Conservation (phyloP, 129 eudicot genomes). For the Cynara cardunculus region DNA sequence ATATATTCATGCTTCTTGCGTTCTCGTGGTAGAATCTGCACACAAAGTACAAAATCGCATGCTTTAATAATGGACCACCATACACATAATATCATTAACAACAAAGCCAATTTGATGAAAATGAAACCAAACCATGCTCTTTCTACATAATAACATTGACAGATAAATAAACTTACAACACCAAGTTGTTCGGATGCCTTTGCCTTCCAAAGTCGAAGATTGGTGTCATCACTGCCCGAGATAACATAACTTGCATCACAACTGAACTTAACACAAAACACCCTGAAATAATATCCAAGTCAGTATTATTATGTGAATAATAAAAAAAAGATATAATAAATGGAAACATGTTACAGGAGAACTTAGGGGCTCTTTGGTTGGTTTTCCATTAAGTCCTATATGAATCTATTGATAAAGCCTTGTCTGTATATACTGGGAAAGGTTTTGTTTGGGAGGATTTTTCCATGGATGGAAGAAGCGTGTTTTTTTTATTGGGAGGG, state of each 20-base stretch:
- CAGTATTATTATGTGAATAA: background rate
- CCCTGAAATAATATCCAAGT: slow-evolving; percentile 37
- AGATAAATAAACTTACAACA: slow-evolving; percentile 50
- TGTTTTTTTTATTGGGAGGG: background rate
- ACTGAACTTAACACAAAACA: slow-evolving; percentile 87
- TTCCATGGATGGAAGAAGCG: background rate
- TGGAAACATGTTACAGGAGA: background rate
- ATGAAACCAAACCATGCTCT: background rate
- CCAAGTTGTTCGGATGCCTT: slow-evolving; percentile 97
- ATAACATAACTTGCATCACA: slow-evolving; percentile 83
- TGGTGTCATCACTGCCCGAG: slow-evolving; percentile 95
- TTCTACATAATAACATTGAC: background rate
- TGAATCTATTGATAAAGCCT: too few relatives aligned
- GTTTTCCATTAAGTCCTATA: background rate
- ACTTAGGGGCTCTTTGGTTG: background rate
- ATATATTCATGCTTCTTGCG: slow-evolving; percentile 81
- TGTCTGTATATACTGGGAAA: background rate
- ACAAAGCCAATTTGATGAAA: too few relatives aligned
- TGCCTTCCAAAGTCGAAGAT: slow-evolving; percentile 98
- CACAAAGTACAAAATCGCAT: background rate
- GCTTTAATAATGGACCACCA: background rate
- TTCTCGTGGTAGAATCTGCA: slow-evolving; percentile 94
- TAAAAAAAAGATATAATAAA: background rate
- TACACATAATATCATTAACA: background rate
- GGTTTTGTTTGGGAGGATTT: background rate